A percentile compares a stretch with the other conserved stretches of the same genome.
These are phyloP conservation scores for Hygrophorus pudorinus DNA, from an alignment of 768 basidiomycete genomes.

Conservation along the genomic window DNA sequence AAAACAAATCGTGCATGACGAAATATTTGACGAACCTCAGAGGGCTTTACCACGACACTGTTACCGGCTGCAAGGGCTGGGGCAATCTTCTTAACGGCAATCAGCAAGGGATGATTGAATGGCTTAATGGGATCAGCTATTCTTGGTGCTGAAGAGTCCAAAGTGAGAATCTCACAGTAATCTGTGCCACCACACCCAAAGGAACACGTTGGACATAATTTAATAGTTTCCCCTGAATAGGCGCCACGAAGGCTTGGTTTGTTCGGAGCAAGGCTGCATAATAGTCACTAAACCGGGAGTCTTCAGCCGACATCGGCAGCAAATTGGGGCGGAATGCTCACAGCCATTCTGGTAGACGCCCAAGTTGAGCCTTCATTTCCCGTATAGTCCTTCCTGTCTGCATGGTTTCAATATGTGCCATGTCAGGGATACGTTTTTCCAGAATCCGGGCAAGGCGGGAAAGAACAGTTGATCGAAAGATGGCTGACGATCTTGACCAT, in stretches of 20 bases:
- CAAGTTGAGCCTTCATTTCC: slow-evolving; percentile 75
- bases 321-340: slow-evolving; percentile 23
- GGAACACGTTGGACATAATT: slow-evolving; percentile 76
- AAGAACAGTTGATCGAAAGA: slow-evolving; percentile 55
- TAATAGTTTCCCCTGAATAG: slow-evolving; percentile 68
- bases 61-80: slow-evolving; percentile 82
- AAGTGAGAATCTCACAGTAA: slow-evolving; percentile 45
- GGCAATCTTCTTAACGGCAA: slow-evolving; percentile 82
- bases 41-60: slow-evolving; percentile 74
- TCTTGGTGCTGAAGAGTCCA: background rate
- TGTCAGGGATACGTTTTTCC: slow-evolving; percentile 42
- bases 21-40: slow-evolving; percentile 38
- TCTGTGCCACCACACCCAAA: slow-evolving; percentile 83
- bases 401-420: slow-evolving; percentile 57
- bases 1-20: background rate
- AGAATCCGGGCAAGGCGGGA: slow-evolving; percentile 54
- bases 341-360: slow-evolving; percentile 81
- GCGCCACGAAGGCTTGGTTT: slow-evolving; percentile 57
- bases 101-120: slow-evolving; percentile 85
- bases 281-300: slow-evolving; percentile 45
- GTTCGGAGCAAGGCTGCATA: slow-evolving; percentile 69
- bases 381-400: slow-evolving; percentile 78
- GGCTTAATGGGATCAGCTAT: slow-evolving; percentile 33
- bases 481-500: slow-evolving; percentile 57
- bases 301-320: slow-evolving; percentile 1